Evolutionary conservation across 768 basidiomycete genomes (phyloP).

Genomic region (Dioszegia crocea): DNA sequence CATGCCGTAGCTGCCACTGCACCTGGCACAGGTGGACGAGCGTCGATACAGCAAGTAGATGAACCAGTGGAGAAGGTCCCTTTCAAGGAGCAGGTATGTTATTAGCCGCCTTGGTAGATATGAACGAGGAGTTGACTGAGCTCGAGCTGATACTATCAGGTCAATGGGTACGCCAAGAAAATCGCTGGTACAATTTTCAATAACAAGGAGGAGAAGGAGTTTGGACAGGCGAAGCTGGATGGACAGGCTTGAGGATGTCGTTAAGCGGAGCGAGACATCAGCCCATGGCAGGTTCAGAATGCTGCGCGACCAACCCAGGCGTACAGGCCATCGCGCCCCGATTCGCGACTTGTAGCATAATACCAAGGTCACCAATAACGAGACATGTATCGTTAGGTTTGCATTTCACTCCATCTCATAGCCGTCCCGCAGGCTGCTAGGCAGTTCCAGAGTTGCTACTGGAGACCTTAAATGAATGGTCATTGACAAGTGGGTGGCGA

Average conservation of each 20-base stretch:
- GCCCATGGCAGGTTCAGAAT: no score
- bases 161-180: slow-evolving; percentile 44
- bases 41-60: slow-evolving; percentile 3
- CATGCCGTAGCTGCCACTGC: slow-evolving; percentile 31
- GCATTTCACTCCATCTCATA: no score
- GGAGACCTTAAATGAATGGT: no score
- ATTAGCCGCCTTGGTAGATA: not conserved
- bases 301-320: no score
- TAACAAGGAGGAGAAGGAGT: slow-evolving; percentile 35
- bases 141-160: slow-evolving; percentile 17
- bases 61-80: slow-evolving; percentile 21
- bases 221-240: slow-evolving; percentile 33
- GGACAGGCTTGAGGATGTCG: slow-evolving; percentile 14
- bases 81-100: slow-evolving; percentile 43
- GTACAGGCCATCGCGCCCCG: no score
- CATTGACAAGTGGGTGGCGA: no score
- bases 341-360: no score
- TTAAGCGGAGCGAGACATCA: no score
- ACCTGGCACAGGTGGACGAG: slow-evolving; percentile 30
- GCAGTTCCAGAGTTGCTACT: no score
- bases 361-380: no score
- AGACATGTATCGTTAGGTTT: no score
- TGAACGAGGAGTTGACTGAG: not conserved
- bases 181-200: slow-evolving; percentile 33
- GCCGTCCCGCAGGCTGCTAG: no score